phyloP scores from a whole-genome alignment of 352 stramenopile species.

The Globisporangium orthogonon region DNA sequence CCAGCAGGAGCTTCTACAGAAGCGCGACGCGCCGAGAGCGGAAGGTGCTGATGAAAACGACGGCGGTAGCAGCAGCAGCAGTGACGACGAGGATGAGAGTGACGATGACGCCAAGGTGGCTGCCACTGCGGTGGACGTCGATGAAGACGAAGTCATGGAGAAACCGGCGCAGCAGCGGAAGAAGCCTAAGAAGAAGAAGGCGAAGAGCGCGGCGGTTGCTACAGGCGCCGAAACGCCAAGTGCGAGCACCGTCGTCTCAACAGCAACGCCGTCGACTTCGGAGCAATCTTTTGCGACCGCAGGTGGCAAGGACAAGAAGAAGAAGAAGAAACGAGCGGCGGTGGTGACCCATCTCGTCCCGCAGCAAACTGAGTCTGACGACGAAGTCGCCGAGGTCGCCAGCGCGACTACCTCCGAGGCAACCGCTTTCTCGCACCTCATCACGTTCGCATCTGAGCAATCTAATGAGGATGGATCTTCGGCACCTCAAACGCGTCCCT shows the following conservation, averaged over 20 bases:
- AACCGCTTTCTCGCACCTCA: background rate
- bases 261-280: background rate
- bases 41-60: constrained; percentile 17
- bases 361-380: constrained; percentile 13
- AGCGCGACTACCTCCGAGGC: background rate
- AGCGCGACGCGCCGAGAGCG: constrained; percentile 12
- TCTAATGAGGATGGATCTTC: constrained; percentile 1
- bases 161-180: constrained; percentile 4
- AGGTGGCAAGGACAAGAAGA: constrained; percentile 4
- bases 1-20: constrained; percentile 54
- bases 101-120: constrained; percentile 8
- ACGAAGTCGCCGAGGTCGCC: too few relatives aligned
- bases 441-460: constrained; percentile 1
- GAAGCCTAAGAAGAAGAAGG: constrained; percentile 19
- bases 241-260: background rate
- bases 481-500: constrained; percentile 10
- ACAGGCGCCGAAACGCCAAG: background rate
- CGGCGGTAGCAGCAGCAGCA: constrained; percentile 13
- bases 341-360: constrained; percentile 27
- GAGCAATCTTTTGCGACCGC: background rate
- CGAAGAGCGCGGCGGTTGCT: constrained; percentile 4
- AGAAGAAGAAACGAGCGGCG: constrained; percentile 19
- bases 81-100: constrained; percentile 10
- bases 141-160: background rate
- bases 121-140: background rate